A percentile compares a stretch with the other conserved stretches of the same genome.
phyloP scores from a whole-genome alignment of 352 stramenopile species.

The Vaucheria bursata region DNA sequence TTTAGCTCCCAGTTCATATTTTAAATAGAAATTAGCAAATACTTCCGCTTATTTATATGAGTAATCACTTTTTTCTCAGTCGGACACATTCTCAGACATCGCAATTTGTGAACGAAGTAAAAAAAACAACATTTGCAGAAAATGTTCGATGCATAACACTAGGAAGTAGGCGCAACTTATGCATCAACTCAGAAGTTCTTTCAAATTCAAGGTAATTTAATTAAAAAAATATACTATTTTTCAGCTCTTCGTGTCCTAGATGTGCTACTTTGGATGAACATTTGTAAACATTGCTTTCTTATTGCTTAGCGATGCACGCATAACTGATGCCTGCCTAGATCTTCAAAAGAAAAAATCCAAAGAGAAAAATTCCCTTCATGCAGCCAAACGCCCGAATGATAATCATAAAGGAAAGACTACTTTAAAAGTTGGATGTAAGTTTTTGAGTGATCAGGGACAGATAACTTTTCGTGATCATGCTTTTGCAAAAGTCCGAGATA shows the following conservation, averaged over 20 bases:
- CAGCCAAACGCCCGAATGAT: no score
- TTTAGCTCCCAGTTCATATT: background rate
- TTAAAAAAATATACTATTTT: no score
- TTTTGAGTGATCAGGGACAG: constrained; percentile 41
- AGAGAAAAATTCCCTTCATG: no score
- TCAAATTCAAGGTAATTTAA: constrained; percentile 18
- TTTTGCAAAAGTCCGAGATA: constrained; percentile 64
- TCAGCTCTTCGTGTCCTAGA: no score
- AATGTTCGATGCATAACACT: constrained; percentile 58
- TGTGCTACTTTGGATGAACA: no score
- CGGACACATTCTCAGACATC: constrained; percentile 72
- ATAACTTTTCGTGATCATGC: constrained; percentile 60
- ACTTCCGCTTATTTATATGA: background rate
- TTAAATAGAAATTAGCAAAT: background rate
- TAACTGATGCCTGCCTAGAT: constrained; percentile 69
- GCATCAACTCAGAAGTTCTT: constrained; percentile 57
- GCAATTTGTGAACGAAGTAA: constrained; percentile 67
- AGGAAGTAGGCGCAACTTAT: constrained; percentile 61
- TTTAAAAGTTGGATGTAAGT: constrained; percentile 54
- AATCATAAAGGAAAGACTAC: no score
- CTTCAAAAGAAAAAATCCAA: constrained; percentile 57
- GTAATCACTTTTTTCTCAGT: constrained; percentile 9
- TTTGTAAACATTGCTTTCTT: no score
- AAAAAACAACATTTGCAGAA: constrained; percentile 55
- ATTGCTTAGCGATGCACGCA: constrained; percentile 53